Evolutionary conservation across 352 stramenopile genomes (phyloP).

Genomic region (Pythium rishiriense): DNA sequence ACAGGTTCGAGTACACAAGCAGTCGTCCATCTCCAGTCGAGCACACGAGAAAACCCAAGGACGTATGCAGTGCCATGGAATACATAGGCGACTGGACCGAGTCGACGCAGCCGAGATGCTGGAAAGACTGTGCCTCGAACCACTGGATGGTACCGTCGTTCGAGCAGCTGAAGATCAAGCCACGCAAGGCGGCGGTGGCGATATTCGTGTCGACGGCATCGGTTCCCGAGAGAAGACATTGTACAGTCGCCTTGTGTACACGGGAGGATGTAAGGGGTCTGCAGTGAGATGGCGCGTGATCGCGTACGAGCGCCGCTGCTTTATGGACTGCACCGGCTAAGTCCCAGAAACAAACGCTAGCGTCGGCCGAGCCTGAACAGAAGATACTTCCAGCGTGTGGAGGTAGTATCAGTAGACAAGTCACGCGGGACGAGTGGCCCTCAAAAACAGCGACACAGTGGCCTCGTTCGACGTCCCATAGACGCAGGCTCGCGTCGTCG

Average conservation of each 20-base stretch:
- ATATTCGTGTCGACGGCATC: neutral
- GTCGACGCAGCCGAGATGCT: slow-evolving; percentile 49
- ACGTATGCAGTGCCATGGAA: slow-evolving; percentile 35
- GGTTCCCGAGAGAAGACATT: slow-evolving; percentile 38
- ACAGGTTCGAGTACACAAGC: slow-evolving; percentile 42
- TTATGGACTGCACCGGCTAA: neutral
- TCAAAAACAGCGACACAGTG: slow-evolving; percentile 42
- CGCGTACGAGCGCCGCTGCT: neutral
- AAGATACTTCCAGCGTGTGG: slow-evolving; percentile 14
- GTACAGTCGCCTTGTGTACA: slow-evolving; percentile 54
- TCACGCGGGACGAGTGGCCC: slow-evolving; percentile 50
- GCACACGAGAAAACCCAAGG: slow-evolving; percentile 40
- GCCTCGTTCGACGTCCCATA: slow-evolving; percentile 54
- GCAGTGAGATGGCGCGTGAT: neutral
- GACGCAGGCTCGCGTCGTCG: slow-evolving; percentile 57
- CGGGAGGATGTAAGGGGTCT: slow-evolving; percentile 29
- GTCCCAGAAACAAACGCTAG: slow-evolving; percentile 61
- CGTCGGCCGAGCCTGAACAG: slow-evolving; percentile 63
- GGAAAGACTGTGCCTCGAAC: slow-evolving; percentile 45
- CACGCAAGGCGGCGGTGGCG: neutral
- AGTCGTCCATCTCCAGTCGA: slow-evolving; percentile 69
- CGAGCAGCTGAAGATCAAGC: slow-evolving; percentile 63
- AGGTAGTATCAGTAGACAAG: slow-evolving; percentile 37
- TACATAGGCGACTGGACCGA: slow-evolving; percentile 55
- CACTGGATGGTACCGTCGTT: slow-evolving; percentile 76